Conservation (phyloP, 169 alveolate species). For the Plasmodium inui region DNA sequence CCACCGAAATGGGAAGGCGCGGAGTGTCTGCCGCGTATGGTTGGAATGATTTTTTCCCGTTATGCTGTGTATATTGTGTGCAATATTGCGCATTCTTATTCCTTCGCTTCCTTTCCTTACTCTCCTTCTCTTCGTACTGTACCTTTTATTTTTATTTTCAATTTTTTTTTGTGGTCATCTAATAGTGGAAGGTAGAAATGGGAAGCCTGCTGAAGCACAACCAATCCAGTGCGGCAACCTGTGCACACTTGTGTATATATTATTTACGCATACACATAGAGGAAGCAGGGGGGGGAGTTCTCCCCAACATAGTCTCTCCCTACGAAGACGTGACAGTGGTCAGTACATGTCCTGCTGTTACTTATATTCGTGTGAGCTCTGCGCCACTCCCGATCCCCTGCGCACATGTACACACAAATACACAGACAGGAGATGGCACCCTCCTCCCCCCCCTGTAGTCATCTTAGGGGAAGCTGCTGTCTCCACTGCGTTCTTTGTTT, state of each 20-base stretch:
- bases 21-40: neutral
- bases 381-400: neutral
- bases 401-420: neutral
- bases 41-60: neutral
- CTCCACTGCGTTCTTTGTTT: neutral
- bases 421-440: neutral
- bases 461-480: neutral
- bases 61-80: neutral
- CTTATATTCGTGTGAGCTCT: neutral
- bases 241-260: neutral
- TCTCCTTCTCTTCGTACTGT: neutral
- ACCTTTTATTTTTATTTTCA: neutral
- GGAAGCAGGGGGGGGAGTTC: neutral
- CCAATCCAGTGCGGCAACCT: neutral
- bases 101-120: neutral
- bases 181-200: neutral
- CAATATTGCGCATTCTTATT: neutral
- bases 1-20: neutral
- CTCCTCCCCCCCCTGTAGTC: neutral
- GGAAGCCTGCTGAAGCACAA: neutral
- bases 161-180: neutral
- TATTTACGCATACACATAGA: neutral
- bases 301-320: no score
- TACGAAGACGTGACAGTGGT: no score
- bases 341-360: neutral